Base-by-base conservation (phyloP, 257 asterid genomes). In the Plantago ovata region DNA sequence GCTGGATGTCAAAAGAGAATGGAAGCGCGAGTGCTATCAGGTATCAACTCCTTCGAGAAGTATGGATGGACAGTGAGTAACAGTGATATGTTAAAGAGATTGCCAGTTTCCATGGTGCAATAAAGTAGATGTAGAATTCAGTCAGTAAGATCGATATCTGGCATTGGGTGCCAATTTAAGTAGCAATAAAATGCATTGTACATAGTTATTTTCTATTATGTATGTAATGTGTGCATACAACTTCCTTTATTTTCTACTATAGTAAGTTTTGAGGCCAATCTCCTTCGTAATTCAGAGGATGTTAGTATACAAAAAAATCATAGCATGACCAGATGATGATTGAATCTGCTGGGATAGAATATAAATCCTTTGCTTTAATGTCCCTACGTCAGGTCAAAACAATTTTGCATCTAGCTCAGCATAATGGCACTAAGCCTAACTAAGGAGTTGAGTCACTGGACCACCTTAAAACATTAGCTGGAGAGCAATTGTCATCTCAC, bases 21-120 rank as follows among this genome's bases (percentile, higher is more conserved):
- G 74, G 69, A 36, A 64, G 69, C 51, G 65, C 56, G 18, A 67
- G 62, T 41, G 60, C 72, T n/a, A 66, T 70, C 15, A 80, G 97
- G 67, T 86, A 89, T 75, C 80, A 66, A 72, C 95, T 89, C 52
- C 84, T 86, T 15, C 77, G 77, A 8, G 79, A 84, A 53, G 78
- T 80, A 24, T 89, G 97, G 94, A 61, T 48, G 69, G 70, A 62
- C 46, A 58, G 77, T 38, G 63, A 68, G 57, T 75, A 15, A 57
- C 51, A 15, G 9, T 51, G 9, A 15, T 15, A 19, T 24, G 44
- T 22, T 32, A 51, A 38, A 16, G 12, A 10, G 56, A 19, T 16
- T 38, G 41, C 9, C 59, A 14, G 48, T 19, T 52, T 10, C 24
- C 12, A 18, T 56, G 49, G 62, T 18, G 7, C 14, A 12, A 38